Evolutionary conservation across 1,139 yeast genomes (phyloP), one percentile per base, ranked within the genome.

Genomic region (Yamadazyma conglobata): DNA sequence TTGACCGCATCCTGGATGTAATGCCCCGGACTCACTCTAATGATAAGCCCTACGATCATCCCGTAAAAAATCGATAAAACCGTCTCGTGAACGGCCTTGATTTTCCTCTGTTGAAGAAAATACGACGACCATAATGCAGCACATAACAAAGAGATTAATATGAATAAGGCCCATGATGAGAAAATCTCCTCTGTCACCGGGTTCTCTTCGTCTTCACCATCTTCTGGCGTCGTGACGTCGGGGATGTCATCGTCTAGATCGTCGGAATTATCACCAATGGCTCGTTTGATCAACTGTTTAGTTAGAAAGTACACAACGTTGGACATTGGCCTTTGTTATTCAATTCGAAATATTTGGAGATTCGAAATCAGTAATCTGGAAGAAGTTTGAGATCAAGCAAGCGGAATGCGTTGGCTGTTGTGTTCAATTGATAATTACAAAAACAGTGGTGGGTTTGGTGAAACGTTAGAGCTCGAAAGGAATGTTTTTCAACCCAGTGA

Each of bases 151-250:
- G 85, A 74, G 32, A 93, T 60, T 42, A 91, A 70, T 37, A 93
- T 93, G 57, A 88, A 89, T 23, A 93, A 63, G 0, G 98, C 97
- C 99, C 98, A 93, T 0, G 96, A 86, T 7, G 95, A 83, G 55
- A 88, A 91, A 48, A 91, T 88, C 56, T 91, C 98, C 48, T 91
- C 96, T 2, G 93, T 80, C n/a, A 88, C 85, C 0, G 97, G 96
- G 49, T 86, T 87, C n/a, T 80, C 70, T 19, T 75, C 79, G 10
- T 77, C 78, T 14, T 56, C 79, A 29, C 75, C 80, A 32, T 74
- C 84, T 35, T 75, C 85, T 0, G 83, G 71, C 27, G 68, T 44
- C 10, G 73, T 58, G 15, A 63, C 48, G 30, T 70, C 79, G 4
- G 79, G 77, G 5, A 60, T 48, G 28, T 68, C 73, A 24, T 66